phyloP scores from a whole-genome alignment of 108 stramenopile species.

The Nitzschia sp. region DNA sequence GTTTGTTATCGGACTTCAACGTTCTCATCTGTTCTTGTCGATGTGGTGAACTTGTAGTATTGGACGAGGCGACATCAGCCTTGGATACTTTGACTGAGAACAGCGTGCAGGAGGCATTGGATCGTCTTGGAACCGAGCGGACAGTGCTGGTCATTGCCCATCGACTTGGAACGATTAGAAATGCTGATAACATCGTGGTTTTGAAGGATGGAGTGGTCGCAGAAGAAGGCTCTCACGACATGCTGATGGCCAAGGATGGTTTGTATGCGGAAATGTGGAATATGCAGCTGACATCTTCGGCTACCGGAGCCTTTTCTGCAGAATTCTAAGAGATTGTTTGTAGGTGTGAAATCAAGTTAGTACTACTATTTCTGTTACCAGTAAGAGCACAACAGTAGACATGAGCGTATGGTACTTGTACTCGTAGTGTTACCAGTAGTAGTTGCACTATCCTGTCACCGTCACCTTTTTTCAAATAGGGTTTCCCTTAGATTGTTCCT shows the following conservation, averaged over 20 bases:
- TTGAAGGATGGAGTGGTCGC: constrained; percentile 86
- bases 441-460: no score
- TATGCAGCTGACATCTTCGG: constrained; percentile 55
- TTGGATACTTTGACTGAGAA: constrained; percentile 86
- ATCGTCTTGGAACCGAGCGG: constrained; percentile 79
- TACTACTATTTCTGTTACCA: no score
- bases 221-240: constrained; percentile 96
- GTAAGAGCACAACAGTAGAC: no score
- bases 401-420: no score
- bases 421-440: no score
- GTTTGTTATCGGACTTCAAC: background rate
- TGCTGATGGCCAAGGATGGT: constrained; percentile 74
- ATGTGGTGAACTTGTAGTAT: constrained; percentile 13
- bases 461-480: no score
- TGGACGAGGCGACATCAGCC: constrained; percentile 65
- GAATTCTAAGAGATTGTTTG: no score
- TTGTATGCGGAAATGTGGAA: constrained; percentile 90
- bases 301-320: no score
- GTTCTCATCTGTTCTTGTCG: background rate
- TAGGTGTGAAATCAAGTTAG: no score
- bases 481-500: no score
- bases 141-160: constrained; percentile 97
- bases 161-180: constrained; percentile 92
- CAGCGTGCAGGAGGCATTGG: constrained; percentile 93
- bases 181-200: constrained; percentile 96